Conservation (phyloP, 2,329 filamentous ascomycete species). For the Scedosporium apiospermum region DNA sequence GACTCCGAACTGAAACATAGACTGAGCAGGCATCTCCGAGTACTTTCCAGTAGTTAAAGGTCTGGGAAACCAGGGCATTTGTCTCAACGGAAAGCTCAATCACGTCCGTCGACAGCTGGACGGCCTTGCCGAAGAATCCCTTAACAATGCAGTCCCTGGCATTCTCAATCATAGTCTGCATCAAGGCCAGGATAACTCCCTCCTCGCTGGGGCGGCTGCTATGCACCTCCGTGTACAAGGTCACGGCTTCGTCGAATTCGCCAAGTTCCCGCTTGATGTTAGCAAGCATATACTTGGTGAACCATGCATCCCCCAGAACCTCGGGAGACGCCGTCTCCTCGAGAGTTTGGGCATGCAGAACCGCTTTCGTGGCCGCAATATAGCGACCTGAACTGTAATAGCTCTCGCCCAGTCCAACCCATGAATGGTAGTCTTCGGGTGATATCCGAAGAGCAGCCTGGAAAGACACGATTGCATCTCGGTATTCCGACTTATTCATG, state of each 20-base stretch:
- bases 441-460: constrained; percentile 77
- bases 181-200: constrained; percentile 75
- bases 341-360: constrained; percentile 72
- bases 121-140: constrained; percentile 77
- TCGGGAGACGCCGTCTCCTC: constrained; percentile 41
- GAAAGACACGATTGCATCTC: constrained; percentile 83
- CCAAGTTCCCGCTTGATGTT: constrained; percentile 90
- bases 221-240: constrained; percentile 67
- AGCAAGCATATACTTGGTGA: constrained; percentile 91
- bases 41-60: constrained; percentile 94
- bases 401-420: constrained; percentile 93
- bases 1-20: constrained; percentile 69
- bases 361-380: constrained; percentile 87
- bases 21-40: constrained; percentile 81
- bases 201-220: constrained; percentile 61
- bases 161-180: constrained; percentile 81
- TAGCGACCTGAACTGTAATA: constrained; percentile 92
- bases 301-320: constrained; percentile 66
- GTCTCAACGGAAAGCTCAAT: constrained; percentile 59
- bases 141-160: constrained; percentile 68
- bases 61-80: constrained; percentile 49
- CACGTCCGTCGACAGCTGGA: constrained; percentile 58
- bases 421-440: constrained; percentile 86
- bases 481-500: constrained; percentile 86
- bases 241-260: constrained; percentile 76